Conservation (phyloP, 257 asterid genomes). For the Salvia splendens region DNA sequence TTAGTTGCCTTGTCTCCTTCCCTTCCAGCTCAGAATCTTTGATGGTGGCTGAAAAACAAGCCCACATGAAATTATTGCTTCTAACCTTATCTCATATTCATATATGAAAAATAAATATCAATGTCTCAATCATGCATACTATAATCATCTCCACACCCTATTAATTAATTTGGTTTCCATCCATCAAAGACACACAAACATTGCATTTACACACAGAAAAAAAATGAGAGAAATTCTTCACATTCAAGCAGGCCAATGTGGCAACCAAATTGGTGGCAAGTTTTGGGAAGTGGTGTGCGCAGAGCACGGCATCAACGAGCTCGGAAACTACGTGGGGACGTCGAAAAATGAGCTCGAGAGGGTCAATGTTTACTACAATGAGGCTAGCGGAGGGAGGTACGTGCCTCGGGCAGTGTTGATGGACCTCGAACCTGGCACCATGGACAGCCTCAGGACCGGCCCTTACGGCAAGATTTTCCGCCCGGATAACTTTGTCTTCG, state of each 20-base stretch:
- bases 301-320: slow-evolving; percentile 62
- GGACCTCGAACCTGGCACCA: slow-evolving; percentile 78
- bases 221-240: slow-evolving; percentile 70
- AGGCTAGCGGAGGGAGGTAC: slow-evolving; percentile 73
- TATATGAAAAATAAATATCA: slow-evolving; percentile 31
- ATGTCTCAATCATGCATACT: slow-evolving; percentile 44
- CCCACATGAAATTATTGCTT: slow-evolving; percentile 57
- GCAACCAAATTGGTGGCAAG: slow-evolving; percentile 76
- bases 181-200: neutral
- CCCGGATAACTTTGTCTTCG: slow-evolving; percentile 71
- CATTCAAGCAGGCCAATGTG: slow-evolving; percentile 79
- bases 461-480: slow-evolving; percentile 65
- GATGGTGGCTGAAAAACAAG: slow-evolving; percentile 51
- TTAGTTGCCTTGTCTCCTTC: slow-evolving; percentile 52
- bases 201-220: neutral
- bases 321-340: slow-evolving; percentile 51
- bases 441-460: slow-evolving; percentile 72
- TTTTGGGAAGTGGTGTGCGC: slow-evolving; percentile 75
- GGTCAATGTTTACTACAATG: slow-evolving; percentile 69
- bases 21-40: slow-evolving; percentile 58
- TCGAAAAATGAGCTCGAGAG: slow-evolving; percentile 59
- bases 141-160: slow-evolving; percentile 17
- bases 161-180: neutral
- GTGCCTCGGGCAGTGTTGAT: slow-evolving; percentile 71
- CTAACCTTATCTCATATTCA: slow-evolving; percentile 19